These are phyloP conservation scores for Raphanus hybrid DNA, from an alignment of 441 rosid genomes.

Conservation along the genomic window DNA sequence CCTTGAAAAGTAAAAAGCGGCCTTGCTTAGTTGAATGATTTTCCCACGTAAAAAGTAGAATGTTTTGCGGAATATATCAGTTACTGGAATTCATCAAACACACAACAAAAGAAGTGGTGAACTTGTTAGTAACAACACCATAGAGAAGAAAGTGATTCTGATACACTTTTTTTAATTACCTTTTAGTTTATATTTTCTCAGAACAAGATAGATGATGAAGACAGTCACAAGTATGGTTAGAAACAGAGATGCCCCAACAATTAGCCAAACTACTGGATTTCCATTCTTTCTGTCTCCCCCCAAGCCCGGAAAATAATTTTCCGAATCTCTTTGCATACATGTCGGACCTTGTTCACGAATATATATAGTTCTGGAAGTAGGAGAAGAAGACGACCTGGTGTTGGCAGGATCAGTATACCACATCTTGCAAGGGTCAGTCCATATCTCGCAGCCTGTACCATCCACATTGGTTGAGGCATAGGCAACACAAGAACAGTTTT, in stretches of 20 bases:
- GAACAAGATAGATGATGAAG: constrained; percentile 25
- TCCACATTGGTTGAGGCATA: constrained; percentile 45
- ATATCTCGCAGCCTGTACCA: constrained; percentile 44
- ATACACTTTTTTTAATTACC: constrained; percentile 2
- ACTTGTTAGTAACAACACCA: not conserved
- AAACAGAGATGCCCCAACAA: constrained; percentile 28
- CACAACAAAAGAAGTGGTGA: not conserved
- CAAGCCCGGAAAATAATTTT: not conserved
- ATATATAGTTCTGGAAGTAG: constrained; percentile 24
- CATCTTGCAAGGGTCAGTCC: constrained; percentile 14
- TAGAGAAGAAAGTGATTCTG: not conserved
- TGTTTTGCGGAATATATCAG: not conserved
- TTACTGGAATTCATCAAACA: constrained; percentile 22
- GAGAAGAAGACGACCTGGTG: not conserved
- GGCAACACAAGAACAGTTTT: constrained; percentile 46
- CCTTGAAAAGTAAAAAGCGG: not conserved
- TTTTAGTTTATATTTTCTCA: constrained; percentile 33
- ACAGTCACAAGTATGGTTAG: constrained; percentile 17
- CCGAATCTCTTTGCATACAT: not conserved
- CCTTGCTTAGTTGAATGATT: not conserved
- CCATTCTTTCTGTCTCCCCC: not conserved
- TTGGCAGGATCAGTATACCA: constrained; percentile 30
- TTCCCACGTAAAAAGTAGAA: not conserved
- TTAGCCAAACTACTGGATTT: constrained; percentile 31
- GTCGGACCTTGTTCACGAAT: constrained; percentile 19